Base-by-base conservation (phyloP, 768 basidiomycete genomes). In the Kondoa subrosea region DNA sequence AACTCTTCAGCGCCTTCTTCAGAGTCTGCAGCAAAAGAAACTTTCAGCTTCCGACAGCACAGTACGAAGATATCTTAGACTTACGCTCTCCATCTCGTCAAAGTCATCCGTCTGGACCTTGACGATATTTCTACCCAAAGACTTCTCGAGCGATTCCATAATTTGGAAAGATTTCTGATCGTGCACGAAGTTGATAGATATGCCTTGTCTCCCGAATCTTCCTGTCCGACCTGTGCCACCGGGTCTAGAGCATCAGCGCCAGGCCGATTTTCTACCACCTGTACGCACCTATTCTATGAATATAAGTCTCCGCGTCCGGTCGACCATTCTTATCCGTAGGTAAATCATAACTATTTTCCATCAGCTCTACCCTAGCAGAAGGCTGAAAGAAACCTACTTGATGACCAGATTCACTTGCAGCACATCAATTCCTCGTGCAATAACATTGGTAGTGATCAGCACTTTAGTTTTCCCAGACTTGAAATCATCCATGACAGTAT, bases 381-480 rank as follows among this genome's bases (percentile, higher is more conserved):
- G 40, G 21, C 40, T 50, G 12, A 50, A 50, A 8, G 21, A 21
- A 50, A 96, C 92, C 75, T 97, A 99, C 79, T 97, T 97, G 77
- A 99, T 91, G n/a, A 97, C 93, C 91, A 99, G 91, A 81, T 96
- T 99, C 73, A 99, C 95, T 80, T 96, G 93, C 66, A 91, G 81
- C 74, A 99, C 95, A 74, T 99, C 95, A 79, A 99, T 97, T 57
- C 95, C 95, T 21, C 95, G 85, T 1, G 95, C 92, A 71, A 97
- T 88, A 75, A 99, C 95, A 78, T 99, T 99, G 50, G 95, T 99
- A 65, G 95, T 97, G 76, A 99, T 99, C 72, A 99, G 80, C 63
- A 92, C 92, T 78, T 99, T 99, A 76, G 91, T 91, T 72, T 86
- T 87, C 66, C 95, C 95, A 74, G 95, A 87, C 40, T 95, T 84